Percentiles rank a stretch among this genome's conserved stretches.
Evolutionary conservation across 2,329 filamentous ascomycete genomes (phyloP).

Genomic region (Dothidotthia symphoricarpi): DNA sequence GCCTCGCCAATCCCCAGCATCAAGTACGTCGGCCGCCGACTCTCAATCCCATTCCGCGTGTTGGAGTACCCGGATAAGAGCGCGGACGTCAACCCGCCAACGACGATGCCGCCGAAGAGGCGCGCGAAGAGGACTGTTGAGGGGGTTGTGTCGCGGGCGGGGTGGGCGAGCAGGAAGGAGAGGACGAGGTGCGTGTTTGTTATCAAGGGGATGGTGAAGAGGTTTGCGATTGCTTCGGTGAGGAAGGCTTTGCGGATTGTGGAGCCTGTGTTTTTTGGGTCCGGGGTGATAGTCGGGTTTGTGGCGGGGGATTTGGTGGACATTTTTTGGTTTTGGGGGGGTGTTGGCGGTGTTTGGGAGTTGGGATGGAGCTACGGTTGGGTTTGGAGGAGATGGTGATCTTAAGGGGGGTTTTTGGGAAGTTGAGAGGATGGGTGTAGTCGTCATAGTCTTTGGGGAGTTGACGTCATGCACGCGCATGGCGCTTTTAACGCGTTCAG

Average conservation of each 20-base stretch:
- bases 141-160: slow-evolving; percentile 20
- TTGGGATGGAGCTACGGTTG: no score
- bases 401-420: no score
- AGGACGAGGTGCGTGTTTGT: slow-evolving; percentile 23
- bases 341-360: background rate
- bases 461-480: no score
- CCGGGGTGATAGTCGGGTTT: slow-evolving; percentile 18
- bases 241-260: slow-evolving; percentile 30
- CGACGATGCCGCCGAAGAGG: slow-evolving; percentile 22
- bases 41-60: slow-evolving; percentile 27
- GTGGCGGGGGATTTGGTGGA: slow-evolving; percentile 20
- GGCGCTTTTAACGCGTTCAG: no score
- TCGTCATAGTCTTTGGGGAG: no score
- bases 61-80: slow-evolving; percentile 22
- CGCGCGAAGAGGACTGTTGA: slow-evolving; percentile 25
- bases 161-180: slow-evolving; percentile 19
- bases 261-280: slow-evolving; percentile 13
- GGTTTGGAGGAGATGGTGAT: no score
- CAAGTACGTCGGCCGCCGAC: slow-evolving; percentile 22
- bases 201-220: slow-evolving; percentile 28
- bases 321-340: slow-evolving; percentile 1
- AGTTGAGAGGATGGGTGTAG: no score
- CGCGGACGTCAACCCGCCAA: slow-evolving; percentile 26
- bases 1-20: slow-evolving; percentile 25
- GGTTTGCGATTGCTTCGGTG: slow-evolving; percentile 26